phyloP scores from a whole-genome alignment of 1,139 yeast genomes.

The Zygoascus sp. region DNA sequence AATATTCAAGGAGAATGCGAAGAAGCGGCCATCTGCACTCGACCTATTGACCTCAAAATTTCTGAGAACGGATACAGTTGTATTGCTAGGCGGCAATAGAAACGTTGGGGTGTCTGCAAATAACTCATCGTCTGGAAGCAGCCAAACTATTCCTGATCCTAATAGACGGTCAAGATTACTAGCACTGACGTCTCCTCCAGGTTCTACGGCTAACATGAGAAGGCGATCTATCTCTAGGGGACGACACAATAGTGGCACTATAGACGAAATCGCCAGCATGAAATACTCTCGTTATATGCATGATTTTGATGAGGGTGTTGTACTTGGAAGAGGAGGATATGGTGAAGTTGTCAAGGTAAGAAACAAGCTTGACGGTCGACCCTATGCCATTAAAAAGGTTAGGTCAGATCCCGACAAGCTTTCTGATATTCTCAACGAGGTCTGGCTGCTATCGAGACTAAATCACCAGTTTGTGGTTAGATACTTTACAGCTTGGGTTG shows the following conservation, averaged over 20 bases:
- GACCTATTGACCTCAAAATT: conserved; percentile 82
- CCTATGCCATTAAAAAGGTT: conserved; percentile 90
- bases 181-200: neutral
- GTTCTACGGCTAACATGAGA: neutral
- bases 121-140: neutral
- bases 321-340: conserved; percentile 92
- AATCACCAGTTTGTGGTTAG: conserved; percentile 95
- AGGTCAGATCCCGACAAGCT: conserved; percentile 76
- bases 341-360: conserved; percentile 97
- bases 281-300: conserved; percentile 55
- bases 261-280: neutral
- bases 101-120: neutral
- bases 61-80: conserved; percentile 54
- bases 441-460: conserved; percentile 80
- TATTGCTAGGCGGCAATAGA: neutral
- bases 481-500: conserved; percentile 97
- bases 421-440: conserved; percentile 81
- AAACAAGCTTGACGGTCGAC: conserved; percentile 87
- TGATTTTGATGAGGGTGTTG: conserved; percentile 91
- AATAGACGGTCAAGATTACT: neutral
- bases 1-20: conserved; percentile 61
- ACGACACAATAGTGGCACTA: neutral
- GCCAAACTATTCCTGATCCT: neutral
- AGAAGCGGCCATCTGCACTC: conserved; percentile 74
- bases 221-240: conserved; percentile 2